Base-by-base conservation (phyloP, 257 asterid genomes). In the Solanum etuberosum region DNA sequence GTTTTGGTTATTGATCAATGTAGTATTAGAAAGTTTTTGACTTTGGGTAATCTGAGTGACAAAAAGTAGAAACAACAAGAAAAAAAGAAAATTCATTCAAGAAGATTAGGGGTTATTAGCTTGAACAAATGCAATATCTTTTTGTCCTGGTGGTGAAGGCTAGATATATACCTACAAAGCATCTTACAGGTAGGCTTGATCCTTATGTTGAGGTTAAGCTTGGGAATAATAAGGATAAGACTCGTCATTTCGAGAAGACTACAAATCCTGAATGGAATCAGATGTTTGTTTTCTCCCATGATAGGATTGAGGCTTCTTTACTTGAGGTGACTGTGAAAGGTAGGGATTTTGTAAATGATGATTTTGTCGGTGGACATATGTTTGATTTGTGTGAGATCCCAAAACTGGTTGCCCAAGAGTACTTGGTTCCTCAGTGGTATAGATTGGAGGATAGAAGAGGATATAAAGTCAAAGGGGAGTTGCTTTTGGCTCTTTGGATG, bases 401-500 rank as follows among this genome's bases (percentile, higher is more conserved):
- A 57, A 57, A 20, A 7, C 25, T 20, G 65, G 65, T 54, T 54
- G 25, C 63, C n/a, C 63, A 54, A 54, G 25, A 54, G 63, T 54
- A 54, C 65, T 54, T 54, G 9, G 23, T 51, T 51, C 59, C 59
- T 51, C 59, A 51, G 59, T 48, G 59, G 59, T 48, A 48, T 48
- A 48, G 21, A 48, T 48, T 48, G 63, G 63, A 54, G 10, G n/a
- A 54, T 54, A 54, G 4, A 54, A 54, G 25, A 0, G 63, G 25
- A 25, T 54, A 54, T 54, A 54, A 54, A 11, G 63, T 54, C 63
- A 54, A 68, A 51, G 97, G 97, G 1, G 97, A 94, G 91, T 87
- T 94, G 16, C 93, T 93, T 96, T 83, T 93, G 88, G 97, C 98
- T 37, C 94, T 92, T 86, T 94, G 95, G 97, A 93, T 92, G 95